A percentile compares a stretch with the other conserved stretches of the same genome.
Evolutionary conservation across 1,284 basidiomycete genomes (phyloP).

Genomic region (Fomitopsis schrenkii): DNA sequence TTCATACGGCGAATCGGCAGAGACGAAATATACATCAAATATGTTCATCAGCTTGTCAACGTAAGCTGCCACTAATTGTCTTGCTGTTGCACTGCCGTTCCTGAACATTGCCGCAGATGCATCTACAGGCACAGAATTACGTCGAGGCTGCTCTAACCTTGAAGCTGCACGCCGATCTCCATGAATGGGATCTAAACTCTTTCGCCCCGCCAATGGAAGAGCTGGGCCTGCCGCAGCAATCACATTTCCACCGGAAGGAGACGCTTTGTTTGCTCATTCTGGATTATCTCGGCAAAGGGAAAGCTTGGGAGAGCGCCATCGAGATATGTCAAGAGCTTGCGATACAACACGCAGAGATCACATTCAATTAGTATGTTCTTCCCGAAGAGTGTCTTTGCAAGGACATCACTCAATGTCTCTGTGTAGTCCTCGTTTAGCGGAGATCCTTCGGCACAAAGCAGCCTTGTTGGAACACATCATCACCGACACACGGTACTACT

Average conservation of each 20-base stretch:
- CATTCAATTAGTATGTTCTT: constrained; percentile 82
- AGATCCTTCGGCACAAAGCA: constrained; percentile 84
- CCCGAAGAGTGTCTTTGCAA: neutral
- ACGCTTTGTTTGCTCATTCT: constrained; percentile 82
- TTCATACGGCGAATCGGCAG: constrained; percentile 85
- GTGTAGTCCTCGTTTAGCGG: constrained; percentile 70
- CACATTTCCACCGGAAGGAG: constrained; percentile 92
- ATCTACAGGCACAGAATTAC: constrained; percentile 84
- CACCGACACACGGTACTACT: constrained; percentile 77
- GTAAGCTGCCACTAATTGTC: constrained; percentile 37
- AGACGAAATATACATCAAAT: constrained; percentile 90
- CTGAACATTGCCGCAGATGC: constrained; percentile 48
- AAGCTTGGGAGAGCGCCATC: constrained; percentile 93
- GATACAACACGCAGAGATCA: constrained; percentile 79
- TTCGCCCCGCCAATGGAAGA: constrained; percentile 86
- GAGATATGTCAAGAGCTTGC: constrained; percentile 91
- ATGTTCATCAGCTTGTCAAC: constrained; percentile 91
- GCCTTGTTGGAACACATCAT: constrained; percentile 82
- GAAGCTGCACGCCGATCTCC: constrained; percentile 90
- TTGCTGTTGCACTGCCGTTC: neutral
- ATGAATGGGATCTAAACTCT: constrained; percentile 81
- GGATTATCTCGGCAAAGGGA: constrained; percentile 89
- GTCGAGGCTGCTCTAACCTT: constrained; percentile 91
- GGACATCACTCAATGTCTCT: constrained; percentile 1
- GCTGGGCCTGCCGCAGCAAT: constrained; percentile 86